Base-by-base conservation (phyloP, 129 eudicot genomes). In the Rutidosis leptorrhynchoides region DNA sequence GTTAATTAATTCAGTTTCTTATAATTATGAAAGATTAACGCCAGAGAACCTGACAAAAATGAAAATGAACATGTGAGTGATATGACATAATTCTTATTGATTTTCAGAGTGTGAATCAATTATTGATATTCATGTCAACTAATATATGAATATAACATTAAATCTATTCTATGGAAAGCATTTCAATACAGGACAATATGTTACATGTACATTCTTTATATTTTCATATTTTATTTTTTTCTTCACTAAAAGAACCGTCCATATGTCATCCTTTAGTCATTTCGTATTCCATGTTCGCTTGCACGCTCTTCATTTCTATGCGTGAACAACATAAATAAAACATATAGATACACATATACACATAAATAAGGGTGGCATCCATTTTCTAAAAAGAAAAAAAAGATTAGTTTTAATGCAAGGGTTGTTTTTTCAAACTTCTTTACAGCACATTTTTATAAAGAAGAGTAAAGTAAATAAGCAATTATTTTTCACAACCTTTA, bases 111-210 rank as follows among this genome's bases (percentile, higher is more conserved):
- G 46, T 40, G 46, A 11, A 17, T 24, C 4, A 74, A 74, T 67
- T 21, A 58, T 74, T 58, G 73, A 48, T 58, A 60, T 68, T 67
- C 74, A 46, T 74, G 61, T 67, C 79, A 58, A 58, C 16, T 66
- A 66, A 57, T 46, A 48, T 26, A 32, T 23, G 6, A 48, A 48
- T 58, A 46, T 58, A 46, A 46, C 68, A 24, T 66, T 28, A 57
- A 74, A 57, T 74, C 26, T 46, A 8, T 57, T 43, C 29, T 12
- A 22, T 10, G 20, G 27, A 33, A 74, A 56, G 33, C 27, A 27
- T 29, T 42, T 40, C 53, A 19, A 2, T 35, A 40, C 19, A 53
- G 55, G 60, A 73, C 62, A 62, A 32, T 49, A 5, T 14, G 9
- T 25, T 22, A 22, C 4, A 23, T 22, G 59, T 7, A 14, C 2